Conservation (phyloP, 116 monocot species). For the Posidonia oceanica region DNA sequence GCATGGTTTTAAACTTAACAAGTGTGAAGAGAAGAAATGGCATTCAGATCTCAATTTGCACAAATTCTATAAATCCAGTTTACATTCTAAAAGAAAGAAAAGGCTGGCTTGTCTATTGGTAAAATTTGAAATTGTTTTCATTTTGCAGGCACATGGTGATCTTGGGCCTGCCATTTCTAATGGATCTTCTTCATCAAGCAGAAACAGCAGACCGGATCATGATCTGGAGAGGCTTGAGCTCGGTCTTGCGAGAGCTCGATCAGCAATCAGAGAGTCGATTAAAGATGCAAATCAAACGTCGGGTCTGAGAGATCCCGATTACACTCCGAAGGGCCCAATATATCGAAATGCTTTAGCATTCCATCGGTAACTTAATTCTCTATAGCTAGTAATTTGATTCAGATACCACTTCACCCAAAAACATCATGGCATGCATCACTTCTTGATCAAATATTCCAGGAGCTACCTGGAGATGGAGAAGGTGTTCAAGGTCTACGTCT, state of each 20-base stretch:
- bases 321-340: slow-evolving; percentile 12
- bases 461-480: slow-evolving; percentile 94
- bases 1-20: too few species aligned
- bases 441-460: slow-evolving; percentile 28
- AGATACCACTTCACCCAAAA: background rate
- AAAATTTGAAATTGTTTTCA: too few species aligned
- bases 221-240: slow-evolving; percentile 45
- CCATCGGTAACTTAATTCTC: background rate
- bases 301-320: background rate
- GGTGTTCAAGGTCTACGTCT: slow-evolving; percentile 62
- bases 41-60: too few species aligned
- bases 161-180: too few species aligned
- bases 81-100: too few species aligned
- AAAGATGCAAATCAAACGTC: slow-evolving; percentile 7
- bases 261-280: slow-evolving; percentile 30
- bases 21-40: too few species aligned
- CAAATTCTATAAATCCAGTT: too few species aligned
- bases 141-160: too few species aligned
- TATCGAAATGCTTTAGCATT: background rate
- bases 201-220: background rate
- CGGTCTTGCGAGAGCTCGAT: slow-evolving; percentile 42
- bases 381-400: background rate
- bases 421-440: background rate
- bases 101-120: too few species aligned
- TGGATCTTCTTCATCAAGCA: too few species aligned